These are phyloP conservation scores for Amanita rimosa DNA, from an alignment of 768 basidiomycete species.

Conservation along the genomic window DNA sequence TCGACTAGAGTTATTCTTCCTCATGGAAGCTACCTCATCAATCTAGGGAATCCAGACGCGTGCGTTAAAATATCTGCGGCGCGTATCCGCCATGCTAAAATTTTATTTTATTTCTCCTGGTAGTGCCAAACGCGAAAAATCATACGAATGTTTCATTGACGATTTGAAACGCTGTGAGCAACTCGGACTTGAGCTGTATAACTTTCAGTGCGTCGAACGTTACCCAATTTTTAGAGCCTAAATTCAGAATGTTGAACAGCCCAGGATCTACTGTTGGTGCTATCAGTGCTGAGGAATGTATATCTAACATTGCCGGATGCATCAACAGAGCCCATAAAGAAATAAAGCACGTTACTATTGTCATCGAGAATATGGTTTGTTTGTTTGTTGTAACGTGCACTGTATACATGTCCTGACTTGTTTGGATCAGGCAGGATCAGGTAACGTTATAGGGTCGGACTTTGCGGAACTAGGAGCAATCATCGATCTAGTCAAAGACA, in stretches of 20 bases:
- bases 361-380: slow-evolving; percentile 78
- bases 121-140: slow-evolving; percentile 58
- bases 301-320: slow-evolving; percentile 54
- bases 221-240: background rate
- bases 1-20: slow-evolving; percentile 54
- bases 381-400: slow-evolving; percentile 2
- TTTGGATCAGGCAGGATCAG: slow-evolving; percentile 53
- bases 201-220: slow-evolving; percentile 64
- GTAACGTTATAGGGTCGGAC: slow-evolving; percentile 65
- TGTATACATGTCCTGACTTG: background rate
- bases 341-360: slow-evolving; percentile 45
- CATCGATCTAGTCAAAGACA: slow-evolving; percentile 61
- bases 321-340: slow-evolving; percentile 63
- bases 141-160: slow-evolving; percentile 73
- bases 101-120: background rate
- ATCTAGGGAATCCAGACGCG: slow-evolving; percentile 73
- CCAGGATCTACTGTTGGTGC: slow-evolving; percentile 78
- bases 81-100: background rate
- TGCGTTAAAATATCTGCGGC: slow-evolving; percentile 25
- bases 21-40: slow-evolving; percentile 80
- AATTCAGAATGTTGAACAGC: slow-evolving; percentile 16
- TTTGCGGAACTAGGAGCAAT: slow-evolving; percentile 61
- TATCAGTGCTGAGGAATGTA: slow-evolving; percentile 47
- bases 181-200: slow-evolving; percentile 64
- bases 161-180: slow-evolving; percentile 71